Evolutionary conservation across 495 filamentous ascomycete genomes (phyloP), one percentile per base, ranked within the genome.

Genomic region (Lindgomyces ingoldianus): DNA sequence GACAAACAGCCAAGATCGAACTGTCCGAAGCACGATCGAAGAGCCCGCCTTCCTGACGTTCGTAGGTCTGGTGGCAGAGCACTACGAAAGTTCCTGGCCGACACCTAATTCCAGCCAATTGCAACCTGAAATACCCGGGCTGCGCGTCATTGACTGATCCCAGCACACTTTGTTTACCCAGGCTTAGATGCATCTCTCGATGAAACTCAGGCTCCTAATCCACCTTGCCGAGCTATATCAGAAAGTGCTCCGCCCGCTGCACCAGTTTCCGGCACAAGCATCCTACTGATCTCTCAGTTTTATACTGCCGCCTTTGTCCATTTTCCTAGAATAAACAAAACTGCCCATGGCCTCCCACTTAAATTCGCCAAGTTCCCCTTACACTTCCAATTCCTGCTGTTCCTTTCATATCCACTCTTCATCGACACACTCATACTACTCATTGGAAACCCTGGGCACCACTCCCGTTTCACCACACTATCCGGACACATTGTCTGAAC

Each of bases 391-490:
- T 8, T 47, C 64, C 26, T 59, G 64, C 60, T 71, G 65, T 55
- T 71, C 68, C 54, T 58, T 63, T 52, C n/a, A n/a, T n/a, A 50
- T 58, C 42, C 14, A 49, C 0, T 56, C 39, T 21, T 30, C 47
- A 9, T 29, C 49, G 4, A 39, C 41, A 1, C 12, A 36, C 21
- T 39, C n/a, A n/a, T n/a, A 63, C 47, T 61, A 49, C 53, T 64
- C 59, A 9, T 39, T 57, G 16, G 68, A 70, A 33, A 67, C 64
- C 4, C 64, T 60, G 14, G 29, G 18, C 59, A 42, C 60, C 10
- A 22, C 68, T 11, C 49, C 50, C 1, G 29, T 39, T 14, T 39
- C 56, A 2, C 18, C 22, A 19, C 60, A 51, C 50, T 24, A 12
- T 4, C 25, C 41, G 6, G 36, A 67, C n/a, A 42, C 44, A 4